A percentile compares a stretch with the other conserved stretches of the same genome.
Conservation (phyloP, 495 filamentous ascomycete genomes). For the Darksidea phi region DNA sequence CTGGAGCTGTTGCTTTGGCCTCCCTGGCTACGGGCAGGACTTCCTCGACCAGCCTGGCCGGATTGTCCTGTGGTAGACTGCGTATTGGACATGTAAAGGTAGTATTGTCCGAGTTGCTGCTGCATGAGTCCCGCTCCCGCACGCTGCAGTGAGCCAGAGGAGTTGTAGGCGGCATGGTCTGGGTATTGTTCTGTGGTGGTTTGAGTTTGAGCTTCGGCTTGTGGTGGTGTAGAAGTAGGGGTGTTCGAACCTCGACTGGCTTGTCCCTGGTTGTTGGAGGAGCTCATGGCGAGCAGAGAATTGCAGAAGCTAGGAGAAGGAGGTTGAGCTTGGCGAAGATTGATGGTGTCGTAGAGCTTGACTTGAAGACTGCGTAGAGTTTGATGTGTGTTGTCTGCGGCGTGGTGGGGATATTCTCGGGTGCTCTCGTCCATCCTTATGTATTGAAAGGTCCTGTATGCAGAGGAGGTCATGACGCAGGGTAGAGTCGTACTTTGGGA, state of each 20-base stretch:
- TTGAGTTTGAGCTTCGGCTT: neutral
- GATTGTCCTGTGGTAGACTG: neutral
- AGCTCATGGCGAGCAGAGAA: neutral
- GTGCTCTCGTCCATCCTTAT: too few relatives aligned
- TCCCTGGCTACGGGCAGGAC: neutral
- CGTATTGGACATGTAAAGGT: constrained; percentile 10
- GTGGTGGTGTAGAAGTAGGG: neutral
- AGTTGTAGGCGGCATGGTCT: neutral
- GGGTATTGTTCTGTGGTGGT: constrained; percentile 14
- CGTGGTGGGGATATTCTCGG: too few relatives aligned
- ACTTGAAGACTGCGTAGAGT: too few relatives aligned
- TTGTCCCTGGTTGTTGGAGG: constrained; percentile 1
- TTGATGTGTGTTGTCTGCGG: too few relatives aligned
- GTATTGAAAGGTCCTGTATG: too few relatives aligned
- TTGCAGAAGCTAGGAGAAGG: neutral
- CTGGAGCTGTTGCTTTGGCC: neutral
- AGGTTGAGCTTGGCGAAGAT: neutral
- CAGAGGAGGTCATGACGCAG: too few relatives aligned
- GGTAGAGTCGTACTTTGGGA: too few relatives aligned
- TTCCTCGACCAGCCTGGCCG: neutral
- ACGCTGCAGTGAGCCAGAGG: constrained; percentile 2
- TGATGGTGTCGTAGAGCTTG: too few relatives aligned
- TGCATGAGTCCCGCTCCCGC: constrained; percentile 1
- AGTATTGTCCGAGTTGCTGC: constrained; percentile 22
- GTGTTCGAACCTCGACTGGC: neutral